Conservation (phyloP, 2,329 filamentous ascomycete genomes). For the Hypoxylon sp. region DNA sequence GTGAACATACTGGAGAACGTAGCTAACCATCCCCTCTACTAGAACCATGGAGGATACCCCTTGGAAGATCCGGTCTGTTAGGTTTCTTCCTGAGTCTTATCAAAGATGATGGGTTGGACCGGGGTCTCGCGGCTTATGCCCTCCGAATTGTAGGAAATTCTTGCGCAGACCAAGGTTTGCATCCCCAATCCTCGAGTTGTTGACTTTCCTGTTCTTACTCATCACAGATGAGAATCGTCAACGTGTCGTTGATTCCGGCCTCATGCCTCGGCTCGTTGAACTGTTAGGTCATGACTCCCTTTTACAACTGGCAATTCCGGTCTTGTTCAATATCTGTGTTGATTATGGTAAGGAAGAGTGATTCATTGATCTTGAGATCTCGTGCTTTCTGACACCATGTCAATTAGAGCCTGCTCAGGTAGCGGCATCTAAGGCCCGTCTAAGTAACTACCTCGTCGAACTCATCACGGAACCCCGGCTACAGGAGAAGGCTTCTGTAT, state of each 20-base stretch:
- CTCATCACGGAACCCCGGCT: conserved; percentile 65
- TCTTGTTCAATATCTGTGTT: conserved; percentile 73
- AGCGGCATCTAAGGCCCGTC: conserved; percentile 66
- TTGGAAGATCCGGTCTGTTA: conserved; percentile 71
- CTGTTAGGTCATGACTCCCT: conserved; percentile 65
- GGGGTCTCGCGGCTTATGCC: conserved; percentile 66
- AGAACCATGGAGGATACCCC: conserved; percentile 70
- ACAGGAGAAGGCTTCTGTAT: conserved; percentile 56
- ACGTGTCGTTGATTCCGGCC: conserved; percentile 65
- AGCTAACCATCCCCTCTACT: conserved; percentile 40
- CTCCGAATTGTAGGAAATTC: conserved; percentile 73
- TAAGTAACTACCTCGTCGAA: conserved; percentile 65
- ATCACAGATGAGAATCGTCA: conserved; percentile 70
- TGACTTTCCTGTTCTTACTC: conserved; percentile 30
- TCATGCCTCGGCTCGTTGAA: conserved; percentile 63
- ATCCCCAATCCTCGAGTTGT: conserved; percentile 2
- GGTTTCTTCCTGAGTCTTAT: conserved; percentile 68
- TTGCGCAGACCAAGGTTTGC: conserved; percentile 71
- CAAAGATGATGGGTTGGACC: conserved; percentile 56
- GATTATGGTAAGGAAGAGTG: conserved; percentile 72
- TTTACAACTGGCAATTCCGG: conserved; percentile 68
- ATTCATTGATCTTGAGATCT: not conserved
- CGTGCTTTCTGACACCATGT: conserved; percentile 36
- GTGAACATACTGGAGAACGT: not conserved
- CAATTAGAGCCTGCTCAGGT: conserved; percentile 69